Percentiles rank a stretch among this genome's conserved stretches.
Conservation (phyloP, 768 basidiomycete genomes). For the Cystofilobasidium bisporidii region DNA sequence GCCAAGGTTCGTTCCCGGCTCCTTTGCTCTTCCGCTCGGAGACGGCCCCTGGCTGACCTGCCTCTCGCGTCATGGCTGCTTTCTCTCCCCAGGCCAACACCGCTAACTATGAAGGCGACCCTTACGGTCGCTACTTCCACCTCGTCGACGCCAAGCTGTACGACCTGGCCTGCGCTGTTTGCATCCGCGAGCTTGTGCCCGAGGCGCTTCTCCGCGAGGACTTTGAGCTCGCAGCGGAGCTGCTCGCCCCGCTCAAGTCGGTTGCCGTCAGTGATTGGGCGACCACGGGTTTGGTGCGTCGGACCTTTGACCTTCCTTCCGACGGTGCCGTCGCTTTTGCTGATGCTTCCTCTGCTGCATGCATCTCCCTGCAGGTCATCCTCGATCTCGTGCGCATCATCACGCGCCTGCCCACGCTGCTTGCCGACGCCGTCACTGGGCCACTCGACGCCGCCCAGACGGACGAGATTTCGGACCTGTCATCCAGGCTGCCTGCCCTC, state of each 20-base stretch:
- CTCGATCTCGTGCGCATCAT: slow-evolving; percentile 34
- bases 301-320: slow-evolving; percentile 9
- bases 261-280: slow-evolving; percentile 65
- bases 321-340: no score
- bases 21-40: no score
- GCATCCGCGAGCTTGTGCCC: slow-evolving; percentile 74
- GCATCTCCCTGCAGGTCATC: slow-evolving; percentile 31
- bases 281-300: slow-evolving; percentile 64
- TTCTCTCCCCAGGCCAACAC: slow-evolving; percentile 56
- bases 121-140: slow-evolving; percentile 66
- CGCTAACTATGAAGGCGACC: slow-evolving; percentile 52
- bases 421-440: slow-evolving; percentile 39
- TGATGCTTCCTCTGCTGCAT: slow-evolving; percentile 15
- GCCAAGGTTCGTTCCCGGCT: slow-evolving; percentile 53
- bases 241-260: slow-evolving; percentile 59
- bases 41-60: not conserved
- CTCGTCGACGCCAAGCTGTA: slow-evolving; percentile 62
- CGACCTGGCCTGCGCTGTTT: slow-evolving; percentile 68
- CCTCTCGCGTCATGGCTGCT: not conserved
- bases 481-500: slow-evolving; percentile 54
- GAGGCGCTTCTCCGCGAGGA: slow-evolving; percentile 71
- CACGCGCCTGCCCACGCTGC: slow-evolving; percentile 30
- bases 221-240: slow-evolving; percentile 52
- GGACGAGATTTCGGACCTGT: slow-evolving; percentile 54
- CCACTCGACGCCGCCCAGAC: slow-evolving; percentile 47